Percentiles rank a stretch among this genome's conserved stretches.
Evolutionary conservation across 1,284 basidiomycete genomes (phyloP).

Genomic region (Gymnopus androsaceus): DNA sequence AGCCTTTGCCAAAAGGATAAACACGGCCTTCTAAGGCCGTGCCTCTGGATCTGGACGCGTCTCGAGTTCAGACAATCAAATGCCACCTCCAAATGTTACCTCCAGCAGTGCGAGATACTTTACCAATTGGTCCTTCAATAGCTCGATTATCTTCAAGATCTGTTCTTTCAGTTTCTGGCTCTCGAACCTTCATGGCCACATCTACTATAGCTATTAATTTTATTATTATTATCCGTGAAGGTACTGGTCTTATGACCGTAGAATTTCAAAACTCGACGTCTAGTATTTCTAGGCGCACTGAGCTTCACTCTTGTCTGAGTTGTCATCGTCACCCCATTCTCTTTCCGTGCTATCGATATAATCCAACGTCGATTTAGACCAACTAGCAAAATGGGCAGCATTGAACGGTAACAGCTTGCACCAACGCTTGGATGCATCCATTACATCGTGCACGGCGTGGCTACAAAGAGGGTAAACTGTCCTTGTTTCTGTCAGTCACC

Average conservation of each 20-base stretch:
- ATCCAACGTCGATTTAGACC: too few species aligned
- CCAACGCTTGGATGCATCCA: slow-evolving; percentile 8
- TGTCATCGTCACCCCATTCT: too few species aligned
- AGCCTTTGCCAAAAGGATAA: slow-evolving; percentile 78
- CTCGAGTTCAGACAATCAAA: slow-evolving; percentile 15
- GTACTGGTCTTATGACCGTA: too few species aligned
- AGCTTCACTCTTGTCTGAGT: too few species aligned
- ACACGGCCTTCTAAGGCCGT: slow-evolving; percentile 53
- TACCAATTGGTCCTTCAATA: slow-evolving; percentile 54
- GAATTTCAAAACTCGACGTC: too few species aligned
- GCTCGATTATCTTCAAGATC: slow-evolving; percentile 66
- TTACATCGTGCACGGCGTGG: slow-evolving; percentile 20
- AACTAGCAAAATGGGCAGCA: background rate
- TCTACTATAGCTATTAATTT: too few species aligned
- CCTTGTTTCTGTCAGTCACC: background rate
- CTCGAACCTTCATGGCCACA: slow-evolving; percentile 94
- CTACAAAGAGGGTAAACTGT: slow-evolving; percentile 18
- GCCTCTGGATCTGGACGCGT: background rate
- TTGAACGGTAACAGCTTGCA: background rate
- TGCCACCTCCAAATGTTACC: slow-evolving; percentile 32
- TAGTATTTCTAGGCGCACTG: too few species aligned
- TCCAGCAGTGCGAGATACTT: slow-evolving; percentile 42
- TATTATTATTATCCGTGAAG: too few species aligned
- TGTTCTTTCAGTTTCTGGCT: slow-evolving; percentile 78
- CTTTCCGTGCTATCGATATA: too few species aligned